Evolutionary conservation across 2,329 filamentous ascomycete genomes (phyloP), one percentile per base, ranked within the genome.

Genomic region (Drechslerella stenobrocha): DNA sequence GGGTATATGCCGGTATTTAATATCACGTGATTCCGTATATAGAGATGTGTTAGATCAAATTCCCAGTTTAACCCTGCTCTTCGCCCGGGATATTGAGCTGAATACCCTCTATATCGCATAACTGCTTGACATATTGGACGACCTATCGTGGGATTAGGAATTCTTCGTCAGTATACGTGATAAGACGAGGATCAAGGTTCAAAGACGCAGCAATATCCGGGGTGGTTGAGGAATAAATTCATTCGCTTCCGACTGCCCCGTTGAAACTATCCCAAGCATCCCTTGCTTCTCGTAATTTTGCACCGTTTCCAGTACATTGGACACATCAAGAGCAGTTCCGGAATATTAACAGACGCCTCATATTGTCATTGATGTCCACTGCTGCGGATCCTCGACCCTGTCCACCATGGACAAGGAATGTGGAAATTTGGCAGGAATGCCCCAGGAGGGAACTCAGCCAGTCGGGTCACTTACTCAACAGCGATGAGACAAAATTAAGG

Each of bases 341-440:
- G 63, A 60, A 50, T 42, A 67, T 60, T 67, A 67, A 67, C 51
- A 47, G 55, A 56, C 63, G 63, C 63, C 63, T 55, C 63, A 59
- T 67, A 67, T 55, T 67, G 30, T 22, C 53, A 55, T 45, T 51
- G 26, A 42, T 18, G 15, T 13, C 9, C 37, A 18, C n/a, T 42
- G 37, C 37, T 18, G 7, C 6, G 37, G 18, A 18, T 18, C 37
- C 37, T 42, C 6, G 37, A 42, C 37, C 37, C 13, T 42, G 15
- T 13, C 60, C 44, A 30, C 55, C 50, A 37, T 35, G 60, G 35
- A 59, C 52, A 37, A 11, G 37, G 44, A 48, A 46, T 66, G 63
- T 67, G 63, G 63, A 67, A 60, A 67, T 67, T 67, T 67, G 63
- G 53, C 63, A 60, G 53, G 55, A 66, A 60, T 58, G 37, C 57